Conservation (phyloP, 2,329 filamentous ascomycete species). For the Grosmannia serpens region DNA sequence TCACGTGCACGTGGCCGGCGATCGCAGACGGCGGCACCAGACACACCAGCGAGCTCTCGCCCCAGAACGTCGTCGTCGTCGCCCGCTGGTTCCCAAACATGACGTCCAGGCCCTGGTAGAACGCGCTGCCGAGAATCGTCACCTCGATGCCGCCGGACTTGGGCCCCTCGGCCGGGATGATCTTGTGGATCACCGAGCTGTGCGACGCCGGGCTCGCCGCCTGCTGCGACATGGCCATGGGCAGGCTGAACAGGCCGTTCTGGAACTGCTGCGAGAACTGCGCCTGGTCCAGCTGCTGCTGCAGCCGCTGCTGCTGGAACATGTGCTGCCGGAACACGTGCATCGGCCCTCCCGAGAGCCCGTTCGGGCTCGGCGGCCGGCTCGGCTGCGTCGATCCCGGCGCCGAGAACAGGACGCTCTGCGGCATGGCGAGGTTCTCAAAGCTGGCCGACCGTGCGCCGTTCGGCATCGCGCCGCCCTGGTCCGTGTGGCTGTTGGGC, state of each 20-base stretch:
- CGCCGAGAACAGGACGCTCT: conserved; percentile 50
- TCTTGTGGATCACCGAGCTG: conserved; percentile 60
- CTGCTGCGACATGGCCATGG: conserved; percentile 27
- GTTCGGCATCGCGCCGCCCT: conserved; percentile 39
- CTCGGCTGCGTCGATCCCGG: conserved; percentile 64
- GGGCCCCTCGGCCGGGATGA: conserved; percentile 74
- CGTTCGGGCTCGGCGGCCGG: conserved; percentile 62
- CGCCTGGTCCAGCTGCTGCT: conserved; percentile 14
- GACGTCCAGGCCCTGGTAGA: conserved; percentile 66
- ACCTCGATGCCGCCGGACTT: conserved; percentile 79
- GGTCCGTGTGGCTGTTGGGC: conserved; percentile 54
- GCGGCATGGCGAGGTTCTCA: conserved; percentile 52
- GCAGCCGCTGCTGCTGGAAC: conserved; percentile 23
- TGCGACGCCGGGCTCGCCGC: conserved; percentile 14
- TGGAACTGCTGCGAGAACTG: conserved; percentile 37
- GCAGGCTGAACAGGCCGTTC: conserved; percentile 37
- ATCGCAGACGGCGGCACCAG: conserved; percentile 59
- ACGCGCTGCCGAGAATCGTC: conserved; percentile 69
- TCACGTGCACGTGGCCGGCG: conserved; percentile 59
- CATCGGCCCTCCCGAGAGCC: conserved; percentile 33
- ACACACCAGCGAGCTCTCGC: conserved; percentile 68
- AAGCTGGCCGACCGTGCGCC: conserved; percentile 50
- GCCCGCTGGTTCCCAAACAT: conserved; percentile 62
- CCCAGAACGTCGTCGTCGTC: conserved; percentile 69
- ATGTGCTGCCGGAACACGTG: conserved; percentile 27